Percentiles rank a stretch among this genome's conserved stretches.
These are phyloP conservation scores for Blyttiomyces sp. DNA, from an alignment of 371 early-diverging fungal genomes.

Conservation along the genomic window DNA sequence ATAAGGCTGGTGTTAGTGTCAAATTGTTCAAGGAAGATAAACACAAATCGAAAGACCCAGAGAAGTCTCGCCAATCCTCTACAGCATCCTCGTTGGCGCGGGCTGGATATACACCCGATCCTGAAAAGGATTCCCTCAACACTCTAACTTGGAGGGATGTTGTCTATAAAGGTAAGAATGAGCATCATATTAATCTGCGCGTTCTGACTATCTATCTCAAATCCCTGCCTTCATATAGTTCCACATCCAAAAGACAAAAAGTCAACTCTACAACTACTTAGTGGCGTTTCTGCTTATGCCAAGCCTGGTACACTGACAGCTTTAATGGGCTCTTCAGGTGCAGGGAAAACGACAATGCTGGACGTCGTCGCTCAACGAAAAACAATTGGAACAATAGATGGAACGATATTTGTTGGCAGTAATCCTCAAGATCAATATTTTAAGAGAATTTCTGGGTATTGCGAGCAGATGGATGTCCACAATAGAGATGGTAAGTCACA, in stretches of 20 bases:
- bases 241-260: conserved; percentile 17
- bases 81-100: too few relatives aligned
- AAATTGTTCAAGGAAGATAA: conserved; percentile 11
- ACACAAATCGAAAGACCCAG: background rate
- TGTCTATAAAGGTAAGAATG: background rate
- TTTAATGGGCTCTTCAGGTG: conserved; percentile 35
- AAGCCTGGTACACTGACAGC: conserved; percentile 32
- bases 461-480: conserved; percentile 81
- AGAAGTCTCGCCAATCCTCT: background rate
- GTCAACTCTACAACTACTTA: conserved; percentile 8
- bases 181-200: background rate
- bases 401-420: conserved; percentile 45
- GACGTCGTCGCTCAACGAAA: conserved; percentile 77
- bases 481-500: too few relatives aligned
- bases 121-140: background rate
- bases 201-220: background rate
- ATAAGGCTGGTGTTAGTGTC: conserved; percentile 9
- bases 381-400: conserved; percentile 70
- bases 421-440: conserved; percentile 42
- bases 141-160: conserved; percentile 15
- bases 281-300: conserved; percentile 22
- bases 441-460: conserved; percentile 73
- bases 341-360: conserved; percentile 41
- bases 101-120: background rate
- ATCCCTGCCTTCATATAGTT: background rate